Evolutionary conservation across 495 filamentous ascomycete species (phyloP), one percentile per base, ranked within the genome.

Genomic region (Penicillium taxi): DNA sequence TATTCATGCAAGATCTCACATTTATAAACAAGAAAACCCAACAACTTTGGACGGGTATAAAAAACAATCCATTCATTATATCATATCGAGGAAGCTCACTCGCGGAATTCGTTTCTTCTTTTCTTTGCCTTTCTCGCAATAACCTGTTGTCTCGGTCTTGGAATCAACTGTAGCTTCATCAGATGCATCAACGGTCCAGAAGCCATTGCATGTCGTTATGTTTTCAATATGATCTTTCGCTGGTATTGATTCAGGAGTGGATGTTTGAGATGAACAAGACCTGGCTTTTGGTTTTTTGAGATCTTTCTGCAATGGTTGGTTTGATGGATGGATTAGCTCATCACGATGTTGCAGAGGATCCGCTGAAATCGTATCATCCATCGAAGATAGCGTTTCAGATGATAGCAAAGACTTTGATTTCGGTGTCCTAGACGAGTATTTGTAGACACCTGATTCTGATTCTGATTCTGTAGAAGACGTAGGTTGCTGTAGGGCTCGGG

Each of bases 51-150:
- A n/a, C n/a, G n/a, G n/a, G n/a, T n/a, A n/a, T n/a, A n/a, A n/a
- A n/a, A n/a, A n/a, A n/a, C n/a, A n/a, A n/a, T n/a, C n/a, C n/a
- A n/a, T n/a, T n/a, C n/a, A 15, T 21, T 49, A 63, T 40, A 37
- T 52, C 35, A 67, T 42, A 35, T 65, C 61, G 27, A 67, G 16
- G 20, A 67, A 53, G 46, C 63, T 67, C 14, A 64, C 58, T 14
- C 61, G 61, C 14, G 53, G 34, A 12, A 64, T 41, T 12, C 59
- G 46, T 37, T 63, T 58, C 47, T 59, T 67, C 33, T 52, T 57
- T 7, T 41, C 41, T 7, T 35, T 12, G 44, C 32, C 16, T 27
- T 22, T 26, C 22, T 40, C 8, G 12, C 11, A 20, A 12, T 11
- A 23, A 20, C 13, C 33, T 44, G 15, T 21, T 25, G 21, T 22